These are phyloP conservation scores for Gentiana dahurica DNA, from an alignment of 257 asterid species.

Conservation along the genomic window DNA sequence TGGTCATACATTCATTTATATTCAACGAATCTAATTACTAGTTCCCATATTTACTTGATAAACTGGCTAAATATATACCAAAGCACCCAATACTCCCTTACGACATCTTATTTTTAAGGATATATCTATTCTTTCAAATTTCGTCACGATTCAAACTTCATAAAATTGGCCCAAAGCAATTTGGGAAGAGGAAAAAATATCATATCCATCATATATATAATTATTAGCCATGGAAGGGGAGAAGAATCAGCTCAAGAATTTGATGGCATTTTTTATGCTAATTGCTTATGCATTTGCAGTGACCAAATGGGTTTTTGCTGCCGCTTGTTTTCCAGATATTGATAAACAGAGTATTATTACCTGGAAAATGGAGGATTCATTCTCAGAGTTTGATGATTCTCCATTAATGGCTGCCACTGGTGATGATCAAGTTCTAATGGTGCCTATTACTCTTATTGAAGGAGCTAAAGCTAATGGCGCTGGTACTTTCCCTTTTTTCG, in stretches of 20 bases:
- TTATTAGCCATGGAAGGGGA: slow-evolving; percentile 5
- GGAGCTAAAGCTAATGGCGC: slow-evolving; percentile 81
- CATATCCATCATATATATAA: too few species aligned
- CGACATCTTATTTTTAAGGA: too few species aligned
- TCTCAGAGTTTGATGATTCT: slow-evolving; percentile 33
- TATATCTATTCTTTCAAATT: too few species aligned
- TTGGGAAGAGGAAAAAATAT: too few species aligned
- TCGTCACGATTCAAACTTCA: too few species aligned
- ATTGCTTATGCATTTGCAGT: slow-evolving; percentile 11
- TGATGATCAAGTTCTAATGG: slow-evolving; percentile 49
- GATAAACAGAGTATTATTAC: not conserved
- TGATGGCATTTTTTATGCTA: slow-evolving; percentile 15
- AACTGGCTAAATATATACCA: too few species aligned
- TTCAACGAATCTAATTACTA: too few species aligned
- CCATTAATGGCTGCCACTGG: slow-evolving; percentile 39
- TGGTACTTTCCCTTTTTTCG: slow-evolving; percentile 29
- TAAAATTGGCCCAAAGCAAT: too few species aligned
- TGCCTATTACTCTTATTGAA: slow-evolving; percentile 57
- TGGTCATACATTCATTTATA: too few species aligned
- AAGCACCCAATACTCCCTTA: too few species aligned
- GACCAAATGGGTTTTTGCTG: slow-evolving; percentile 20
- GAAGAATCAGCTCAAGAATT: slow-evolving; percentile 12
- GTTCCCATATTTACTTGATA: too few species aligned
- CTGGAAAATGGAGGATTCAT: not conserved
- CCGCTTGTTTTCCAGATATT: slow-evolving; percentile 29